Base-by-base conservation (phyloP, 495 filamentous ascomycete species). In the Evernia prunastri region DNA sequence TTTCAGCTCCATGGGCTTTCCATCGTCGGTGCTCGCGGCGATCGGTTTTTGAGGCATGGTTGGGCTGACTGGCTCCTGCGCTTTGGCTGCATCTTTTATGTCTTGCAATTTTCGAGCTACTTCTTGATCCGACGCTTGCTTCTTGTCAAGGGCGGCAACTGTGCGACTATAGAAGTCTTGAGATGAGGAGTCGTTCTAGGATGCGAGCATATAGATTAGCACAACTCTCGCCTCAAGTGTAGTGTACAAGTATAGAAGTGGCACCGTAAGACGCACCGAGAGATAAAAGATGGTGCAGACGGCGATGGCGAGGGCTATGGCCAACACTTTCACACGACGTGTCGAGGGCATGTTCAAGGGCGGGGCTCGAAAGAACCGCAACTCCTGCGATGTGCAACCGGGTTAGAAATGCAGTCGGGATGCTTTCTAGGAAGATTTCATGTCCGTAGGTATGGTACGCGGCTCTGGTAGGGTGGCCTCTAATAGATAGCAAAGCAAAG, bases 241-340 rank as follows among this genome's bases (percentile, higher is more conserved):
- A 29, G 54, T 31, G 18, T 36, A 5, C 33, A 47, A 37, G 18
- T 17, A 29, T 36, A 40, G 37, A 56, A 39, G 33, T 20, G 35
- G 49, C 37, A 29, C 8, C 0, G 2, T 12, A 15, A 51, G 40
- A 67, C 70, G 43, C 74, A 84, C 81, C 68, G 84, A 84, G 68
- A 86, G 81, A 73, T 89, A 89, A 53, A 89, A 77, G 27, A 84
- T 76, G 62, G 82, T 74, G 61, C 88, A 74, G 45, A 89, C 70
- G 54, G 79, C 73, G 62, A 81, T 77, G 62, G 90, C 68, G 58
- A 85, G 74, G 37, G 82, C 72, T 71, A 89, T 76, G 58, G 79
- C 77, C 35, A 88, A 72, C 43, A 85, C 73, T 60, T 84, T 85
- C 49, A 89, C 64, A 60, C 89, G 85, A 63, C 90, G 82, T 69